phyloP scores from a whole-genome alignment of 2,329 filamentous ascomycete genomes.

The Paramyrothecium sp. region DNA sequence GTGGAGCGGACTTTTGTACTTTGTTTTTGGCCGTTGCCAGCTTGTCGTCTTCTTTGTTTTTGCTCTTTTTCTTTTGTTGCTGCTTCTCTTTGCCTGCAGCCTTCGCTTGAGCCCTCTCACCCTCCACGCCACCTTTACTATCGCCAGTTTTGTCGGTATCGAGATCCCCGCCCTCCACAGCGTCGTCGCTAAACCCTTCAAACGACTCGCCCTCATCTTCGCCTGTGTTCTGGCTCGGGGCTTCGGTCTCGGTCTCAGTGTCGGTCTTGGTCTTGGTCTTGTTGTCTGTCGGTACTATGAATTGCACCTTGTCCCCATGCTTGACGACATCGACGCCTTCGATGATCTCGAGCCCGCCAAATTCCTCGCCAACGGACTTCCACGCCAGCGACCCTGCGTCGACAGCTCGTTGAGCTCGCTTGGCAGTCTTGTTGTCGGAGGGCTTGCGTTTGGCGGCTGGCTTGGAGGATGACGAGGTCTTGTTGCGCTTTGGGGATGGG shows the following conservation, averaged over 20 bases:
- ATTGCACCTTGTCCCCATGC: constrained; percentile 57
- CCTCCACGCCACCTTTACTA: constrained; percentile 27
- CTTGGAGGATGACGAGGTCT: constrained; percentile 19
- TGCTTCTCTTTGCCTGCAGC: constrained; percentile 28
- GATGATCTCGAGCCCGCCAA: constrained; percentile 88
- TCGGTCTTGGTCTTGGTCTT: constrained; percentile 38
- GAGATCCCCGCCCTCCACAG: constrained; percentile 29
- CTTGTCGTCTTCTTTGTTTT: constrained; percentile 27
- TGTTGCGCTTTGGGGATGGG: constrained; percentile 34
- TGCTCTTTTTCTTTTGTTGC: constrained; percentile 18
- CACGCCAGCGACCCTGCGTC: constrained; percentile 51
- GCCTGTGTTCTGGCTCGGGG: constrained; percentile 1
- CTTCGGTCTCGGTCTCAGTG: constrained; percentile 13
- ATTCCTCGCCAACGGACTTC: constrained; percentile 86
- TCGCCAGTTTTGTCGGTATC: constrained; percentile 27
- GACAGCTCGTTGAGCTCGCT: constrained; percentile 28
- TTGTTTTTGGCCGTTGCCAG: constrained; percentile 32
- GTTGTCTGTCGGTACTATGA: constrained; percentile 40
- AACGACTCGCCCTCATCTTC: constrained; percentile 54
- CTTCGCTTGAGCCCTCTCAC: constrained; percentile 23
- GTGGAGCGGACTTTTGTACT: constrained; percentile 34
- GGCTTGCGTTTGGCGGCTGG: constrained; percentile 12
- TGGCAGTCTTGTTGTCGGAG: constrained; percentile 26
- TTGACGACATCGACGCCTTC: constrained; percentile 85
- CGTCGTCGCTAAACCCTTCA: constrained; percentile 60